phyloP scores from a whole-genome alignment of 2,329 filamentous ascomycete species.

The Colletotrichum caudatum region DNA sequence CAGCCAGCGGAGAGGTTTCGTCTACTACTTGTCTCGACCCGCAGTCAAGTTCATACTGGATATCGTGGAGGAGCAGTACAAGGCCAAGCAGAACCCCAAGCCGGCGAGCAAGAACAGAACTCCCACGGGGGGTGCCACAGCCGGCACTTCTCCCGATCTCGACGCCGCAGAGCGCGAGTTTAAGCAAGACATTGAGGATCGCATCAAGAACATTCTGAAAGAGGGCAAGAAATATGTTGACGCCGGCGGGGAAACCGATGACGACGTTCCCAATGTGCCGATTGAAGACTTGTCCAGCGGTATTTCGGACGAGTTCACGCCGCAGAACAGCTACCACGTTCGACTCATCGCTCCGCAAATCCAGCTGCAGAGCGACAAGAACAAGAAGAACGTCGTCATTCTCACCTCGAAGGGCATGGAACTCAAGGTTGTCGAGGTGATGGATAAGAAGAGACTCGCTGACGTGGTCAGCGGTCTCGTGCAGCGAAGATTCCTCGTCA shows the following conservation, averaged over 20 bases:
- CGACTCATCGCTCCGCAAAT: slow-evolving; percentile 97
- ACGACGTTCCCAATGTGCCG: slow-evolving; percentile 53
- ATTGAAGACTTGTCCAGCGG: slow-evolving; percentile 77
- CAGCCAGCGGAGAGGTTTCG: slow-evolving; percentile 92
- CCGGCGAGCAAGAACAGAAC: slow-evolving; percentile 45
- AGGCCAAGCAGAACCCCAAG: slow-evolving; percentile 65
- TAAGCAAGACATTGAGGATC: slow-evolving; percentile 78
- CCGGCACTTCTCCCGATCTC: slow-evolving; percentile 51
- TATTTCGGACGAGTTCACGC: slow-evolving; percentile 87
- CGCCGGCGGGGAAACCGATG: slow-evolving; percentile 66
- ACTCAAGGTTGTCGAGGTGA: slow-evolving; percentile 95
- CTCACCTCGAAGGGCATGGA: slow-evolving; percentile 98
- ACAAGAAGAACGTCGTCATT: slow-evolving; percentile 95
- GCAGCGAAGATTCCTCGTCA: slow-evolving; percentile 91
- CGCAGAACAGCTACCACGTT: slow-evolving; percentile 94
- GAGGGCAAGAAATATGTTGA: slow-evolving; percentile 87
- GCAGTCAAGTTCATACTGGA: slow-evolving; percentile 98
- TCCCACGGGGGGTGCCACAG: slow-evolving; percentile 37
- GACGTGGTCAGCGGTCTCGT: slow-evolving; percentile 96
- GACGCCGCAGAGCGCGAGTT: slow-evolving; percentile 67
- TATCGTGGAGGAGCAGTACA: slow-evolving; percentile 94
- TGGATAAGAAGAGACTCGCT: slow-evolving; percentile 91
- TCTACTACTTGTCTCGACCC: slow-evolving; percentile 96
- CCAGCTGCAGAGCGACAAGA: slow-evolving; percentile 98
- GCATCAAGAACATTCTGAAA: slow-evolving; percentile 85